Conservation (phyloP, 2,329 filamentous ascomycete genomes). For the Monosporascus sp. region DNA sequence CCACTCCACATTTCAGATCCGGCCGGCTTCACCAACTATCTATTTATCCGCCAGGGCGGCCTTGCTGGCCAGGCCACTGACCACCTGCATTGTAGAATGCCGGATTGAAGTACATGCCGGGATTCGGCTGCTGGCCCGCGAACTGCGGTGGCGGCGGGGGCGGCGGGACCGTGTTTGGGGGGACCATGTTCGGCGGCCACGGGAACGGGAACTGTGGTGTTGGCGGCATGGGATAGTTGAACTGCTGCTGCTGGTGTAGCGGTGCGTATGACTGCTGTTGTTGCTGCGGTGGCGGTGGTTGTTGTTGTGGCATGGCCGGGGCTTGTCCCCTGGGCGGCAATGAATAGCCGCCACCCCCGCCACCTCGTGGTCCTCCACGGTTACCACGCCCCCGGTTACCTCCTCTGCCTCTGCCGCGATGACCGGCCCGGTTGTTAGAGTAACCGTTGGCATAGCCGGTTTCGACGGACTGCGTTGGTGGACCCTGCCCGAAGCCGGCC, state of each 20-base stretch:
- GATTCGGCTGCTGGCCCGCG: slow-evolving; percentile 25
- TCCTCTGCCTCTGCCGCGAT: slow-evolving; percentile 42
- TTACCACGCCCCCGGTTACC: slow-evolving; percentile 33
- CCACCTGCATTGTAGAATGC: slow-evolving; percentile 33
- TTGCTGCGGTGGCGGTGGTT: slow-evolving; percentile 26
- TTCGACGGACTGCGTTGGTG: slow-evolving; percentile 30
- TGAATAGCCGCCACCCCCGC: slow-evolving; percentile 28
- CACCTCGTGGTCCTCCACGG: slow-evolving; percentile 37
- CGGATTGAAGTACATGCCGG: slow-evolving; percentile 50
- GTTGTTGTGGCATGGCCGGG: slow-evolving; percentile 19
- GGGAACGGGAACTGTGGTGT: slow-evolving; percentile 38
- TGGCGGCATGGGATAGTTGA: slow-evolving; percentile 25
- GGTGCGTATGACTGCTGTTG: slow-evolving; percentile 25
- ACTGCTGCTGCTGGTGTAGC: slow-evolving; percentile 16
- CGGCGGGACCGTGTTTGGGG: slow-evolving; percentile 26
- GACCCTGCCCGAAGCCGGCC: slow-evolving; percentile 50
- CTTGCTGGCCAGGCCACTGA: slow-evolving; percentile 27
- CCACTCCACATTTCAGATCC: too few species aligned
- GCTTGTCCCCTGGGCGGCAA: slow-evolving; percentile 26
- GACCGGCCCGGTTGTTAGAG: slow-evolving; percentile 32
- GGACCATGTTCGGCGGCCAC: slow-evolving; percentile 31
- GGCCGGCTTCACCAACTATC: too few species aligned
- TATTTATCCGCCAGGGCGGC: slow-evolving; percentile 12
- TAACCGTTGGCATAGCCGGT: slow-evolving; percentile 34
- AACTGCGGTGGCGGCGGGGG: slow-evolving; percentile 40